These are phyloP conservation scores for Gastrodia elata DNA, from an alignment of 106 monocot genomes.

Conservation along the genomic window DNA sequence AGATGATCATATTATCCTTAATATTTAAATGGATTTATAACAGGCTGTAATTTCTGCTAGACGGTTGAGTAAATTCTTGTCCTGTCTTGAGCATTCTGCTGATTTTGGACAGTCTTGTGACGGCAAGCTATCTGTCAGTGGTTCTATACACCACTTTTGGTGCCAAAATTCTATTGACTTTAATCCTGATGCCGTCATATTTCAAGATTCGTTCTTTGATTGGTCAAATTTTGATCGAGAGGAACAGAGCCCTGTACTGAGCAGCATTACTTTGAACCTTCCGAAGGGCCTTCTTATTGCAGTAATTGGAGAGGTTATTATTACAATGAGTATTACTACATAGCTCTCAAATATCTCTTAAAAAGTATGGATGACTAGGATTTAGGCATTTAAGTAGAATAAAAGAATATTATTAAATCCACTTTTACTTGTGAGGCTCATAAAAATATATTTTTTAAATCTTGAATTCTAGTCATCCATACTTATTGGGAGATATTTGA, in stretches of 20 bases:
- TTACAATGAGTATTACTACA: too few species aligned
- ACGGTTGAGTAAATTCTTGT: slow-evolving; percentile 82
- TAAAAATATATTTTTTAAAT: too few species aligned
- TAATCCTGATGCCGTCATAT: slow-evolving; percentile 25
- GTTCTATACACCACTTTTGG: neutral
- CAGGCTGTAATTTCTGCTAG: slow-evolving; percentile 83
- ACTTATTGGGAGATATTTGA: too few species aligned
- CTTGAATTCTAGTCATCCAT: too few species aligned
- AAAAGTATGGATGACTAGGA: too few species aligned
- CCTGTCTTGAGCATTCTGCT: slow-evolving; percentile 45
- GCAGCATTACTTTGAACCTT: slow-evolving; percentile 39
- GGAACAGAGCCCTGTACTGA: slow-evolving; percentile 24
- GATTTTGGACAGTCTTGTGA: neutral
- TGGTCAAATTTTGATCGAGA: slow-evolving; percentile 54
- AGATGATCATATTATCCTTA: neutral
- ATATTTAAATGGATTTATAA: neutral
- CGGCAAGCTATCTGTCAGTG: neutral
- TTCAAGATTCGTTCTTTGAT: slow-evolving; percentile 40
- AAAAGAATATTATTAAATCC: too few species aligned
- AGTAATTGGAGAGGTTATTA: slow-evolving; percentile 81
- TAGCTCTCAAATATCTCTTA: too few species aligned
- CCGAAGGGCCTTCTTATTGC: slow-evolving; percentile 63
- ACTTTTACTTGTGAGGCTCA: too few species aligned
- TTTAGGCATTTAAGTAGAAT: too few species aligned
- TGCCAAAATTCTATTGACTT: slow-evolving; percentile 3